These are phyloP conservation scores for Cercospora zeina DNA, from an alignment of 2,329 filamentous ascomycete species.

Conservation along the genomic window DNA sequence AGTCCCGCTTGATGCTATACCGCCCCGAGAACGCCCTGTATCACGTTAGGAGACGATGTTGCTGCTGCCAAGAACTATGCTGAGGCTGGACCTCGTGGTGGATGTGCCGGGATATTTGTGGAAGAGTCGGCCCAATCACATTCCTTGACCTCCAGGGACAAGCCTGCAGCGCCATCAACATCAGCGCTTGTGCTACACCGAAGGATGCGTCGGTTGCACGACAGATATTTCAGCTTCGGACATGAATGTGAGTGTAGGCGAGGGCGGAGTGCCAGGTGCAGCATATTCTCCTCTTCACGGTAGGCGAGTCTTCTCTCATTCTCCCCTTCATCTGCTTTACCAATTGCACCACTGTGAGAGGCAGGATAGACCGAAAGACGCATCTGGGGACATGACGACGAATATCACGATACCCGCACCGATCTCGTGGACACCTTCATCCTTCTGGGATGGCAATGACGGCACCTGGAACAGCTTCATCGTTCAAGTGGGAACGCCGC, in stretches of 20 bases:
- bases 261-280: constrained; percentile 1
- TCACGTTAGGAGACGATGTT: not conserved
- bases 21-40: not conserved
- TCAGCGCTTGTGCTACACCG: constrained; percentile 8
- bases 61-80: not conserved
- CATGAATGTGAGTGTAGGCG: not conserved
- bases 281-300: not conserved
- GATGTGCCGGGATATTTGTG: constrained; percentile 5
- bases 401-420: constrained; percentile 14
- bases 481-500: constrained; percentile 33
- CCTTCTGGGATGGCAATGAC: constrained; percentile 32
- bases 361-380: not conserved
- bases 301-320: not conserved
- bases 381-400: not conserved
- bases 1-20: not conserved
- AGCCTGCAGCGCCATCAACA: constrained; percentile 1
- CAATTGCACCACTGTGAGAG: not conserved
- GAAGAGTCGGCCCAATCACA: constrained; percentile 11
- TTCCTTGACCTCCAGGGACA: constrained; percentile 4
- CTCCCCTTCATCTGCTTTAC: not conserved
- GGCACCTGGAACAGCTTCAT: constrained; percentile 33
- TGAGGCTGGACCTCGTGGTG: constrained; percentile 5
- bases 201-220: constrained; percentile 14
- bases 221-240: constrained; percentile 6
- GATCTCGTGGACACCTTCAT: constrained; percentile 11